Base-by-base conservation (phyloP, 202 grass and related monocot species). In the Hordeum pubiflorum region DNA sequence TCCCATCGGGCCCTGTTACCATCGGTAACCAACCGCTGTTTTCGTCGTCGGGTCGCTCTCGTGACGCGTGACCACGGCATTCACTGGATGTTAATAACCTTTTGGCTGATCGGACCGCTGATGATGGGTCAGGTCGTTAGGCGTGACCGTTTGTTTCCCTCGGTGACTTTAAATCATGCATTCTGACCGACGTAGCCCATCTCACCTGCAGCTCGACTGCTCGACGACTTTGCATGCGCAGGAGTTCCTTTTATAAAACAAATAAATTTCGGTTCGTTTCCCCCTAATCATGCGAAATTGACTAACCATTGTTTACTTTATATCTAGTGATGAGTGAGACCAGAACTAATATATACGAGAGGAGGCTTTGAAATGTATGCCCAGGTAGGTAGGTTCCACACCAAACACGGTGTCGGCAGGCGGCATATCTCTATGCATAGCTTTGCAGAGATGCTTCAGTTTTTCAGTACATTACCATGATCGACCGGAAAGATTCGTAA, bases 371-470 rank as follows among this genome's bases (percentile, higher is more conserved):
- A 52, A 65, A 27, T 81, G 32, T 52, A 27, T 56, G 34, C 34
- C 58, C 17, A 69, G 34, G 81, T 69, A 64, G 52, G 55, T 75
- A 67, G 34, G 79, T 66, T 86, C 23, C 23, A 46, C 74, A 84
- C 82, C 87, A 56, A 87, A 81, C 70, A 81, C 70, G 63, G 69
- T 87, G 88, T 80, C 80, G 86, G 82, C 83, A 81, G 78, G 21
- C 58, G 64, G 63, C 84, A 82, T 72, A 22, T 58, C 27, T 29
- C 26, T 27, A 27, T 2, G 26, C 26, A n/a, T 10, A 72, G 66
- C 77, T 78, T 87, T 55, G 64, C 77, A 87, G 48, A 87, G 79
- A 89, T 87, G 87, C 87, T 86, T 83, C 44, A 21, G 38, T 44
- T 43, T 20, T 85, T 92, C 89, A 26, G 12, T 48, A 15, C 44